These are phyloP conservation scores for Beauveria varroae DNA, from an alignment of 2,329 filamentous ascomycete genomes.

Conservation along the genomic window DNA sequence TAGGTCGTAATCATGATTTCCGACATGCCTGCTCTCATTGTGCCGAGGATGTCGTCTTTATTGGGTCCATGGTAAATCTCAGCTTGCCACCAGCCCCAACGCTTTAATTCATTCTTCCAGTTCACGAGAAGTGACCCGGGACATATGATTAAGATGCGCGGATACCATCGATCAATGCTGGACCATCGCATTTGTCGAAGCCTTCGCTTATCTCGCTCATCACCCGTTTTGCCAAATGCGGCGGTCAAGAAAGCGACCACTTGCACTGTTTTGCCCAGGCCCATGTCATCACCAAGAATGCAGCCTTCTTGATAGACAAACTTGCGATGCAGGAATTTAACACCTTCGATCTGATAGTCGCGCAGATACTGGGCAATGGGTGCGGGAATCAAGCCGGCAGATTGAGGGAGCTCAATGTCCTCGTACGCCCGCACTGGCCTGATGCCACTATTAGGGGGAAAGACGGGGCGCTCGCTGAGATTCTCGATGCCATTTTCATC, in stretches of 20 bases:
- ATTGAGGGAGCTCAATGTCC: conserved; percentile 68
- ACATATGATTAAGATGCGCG: conserved; percentile 72
- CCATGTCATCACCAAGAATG: conserved; percentile 95
- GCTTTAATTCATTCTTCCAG: conserved; percentile 77
- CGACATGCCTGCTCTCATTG: conserved; percentile 66
- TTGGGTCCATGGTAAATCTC: conserved; percentile 68
- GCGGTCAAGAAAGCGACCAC: conserved; percentile 87
- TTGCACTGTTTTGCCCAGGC: conserved; percentile 92
- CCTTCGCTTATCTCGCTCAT: conserved; percentile 74
- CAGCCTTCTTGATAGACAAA: conserved; percentile 90
- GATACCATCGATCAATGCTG: conserved; percentile 59
- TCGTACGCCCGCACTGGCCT: conserved; percentile 63
- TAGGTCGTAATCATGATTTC: conserved; percentile 97
- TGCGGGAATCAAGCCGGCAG: conserved; percentile 75
- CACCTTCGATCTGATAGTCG: conserved; percentile 84
- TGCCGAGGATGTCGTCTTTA: conserved; percentile 62
- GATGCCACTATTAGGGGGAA: conserved; percentile 46
- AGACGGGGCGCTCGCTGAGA: conserved; percentile 61
- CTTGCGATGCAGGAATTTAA: conserved; percentile 74
- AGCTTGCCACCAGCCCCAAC: conserved; percentile 95
- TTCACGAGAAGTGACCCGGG: conserved; percentile 84
- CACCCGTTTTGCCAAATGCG: conserved; percentile 89
- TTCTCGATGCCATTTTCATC: conserved; percentile 25
- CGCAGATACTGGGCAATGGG: conserved; percentile 86
- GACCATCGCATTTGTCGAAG: conserved; percentile 76